These are phyloP conservation scores for Rhododendron griersonianum DNA, from an alignment of 148 eudicot genomes.

Conservation along the genomic window DNA sequence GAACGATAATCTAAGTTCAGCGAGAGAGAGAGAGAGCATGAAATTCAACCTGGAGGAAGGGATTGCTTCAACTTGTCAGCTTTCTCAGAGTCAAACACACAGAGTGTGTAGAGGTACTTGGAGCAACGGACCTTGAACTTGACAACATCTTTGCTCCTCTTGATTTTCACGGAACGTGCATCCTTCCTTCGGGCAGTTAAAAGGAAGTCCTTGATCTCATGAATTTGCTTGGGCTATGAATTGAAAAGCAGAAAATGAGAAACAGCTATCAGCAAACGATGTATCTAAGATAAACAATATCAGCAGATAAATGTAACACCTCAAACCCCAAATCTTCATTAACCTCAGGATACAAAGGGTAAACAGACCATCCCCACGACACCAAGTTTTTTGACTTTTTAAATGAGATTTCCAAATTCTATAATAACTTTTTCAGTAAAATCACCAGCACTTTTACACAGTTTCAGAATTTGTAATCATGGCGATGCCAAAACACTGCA, in stretches of 20 bases:
- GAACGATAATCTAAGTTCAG: background rate
- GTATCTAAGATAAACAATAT: background rate
- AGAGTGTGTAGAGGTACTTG: background rate
- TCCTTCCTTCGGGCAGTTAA: slow-evolving; percentile 2
- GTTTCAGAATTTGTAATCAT: too few relatives aligned
- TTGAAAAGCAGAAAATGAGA: background rate
- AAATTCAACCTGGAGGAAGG: slow-evolving; percentile 2
- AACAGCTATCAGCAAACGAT: background rate
- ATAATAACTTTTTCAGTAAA: too few relatives aligned
- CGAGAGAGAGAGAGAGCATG: background rate
- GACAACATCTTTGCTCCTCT: background rate
- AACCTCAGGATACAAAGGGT: too few relatives aligned
- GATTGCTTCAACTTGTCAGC: slow-evolving; percentile 1
- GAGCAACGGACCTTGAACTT: slow-evolving; percentile 6
- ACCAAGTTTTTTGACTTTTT: too few relatives aligned
- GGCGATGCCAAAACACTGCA: too few relatives aligned
- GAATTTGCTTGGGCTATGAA: background rate
- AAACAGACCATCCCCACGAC: too few relatives aligned
- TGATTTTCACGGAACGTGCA: background rate
- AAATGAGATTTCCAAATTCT: too few relatives aligned
- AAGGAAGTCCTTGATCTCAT: slow-evolving; percentile 4
- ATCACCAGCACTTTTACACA: too few relatives aligned
- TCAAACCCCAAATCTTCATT: too few relatives aligned
- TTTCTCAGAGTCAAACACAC: background rate
- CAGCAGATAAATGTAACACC: background rate